Percentiles rank a stretch among this genome's conserved stretches.
These are phyloP conservation scores for Chalaropsis ovoidea DNA, from an alignment of 2,329 filamentous ascomycete species.

Conservation along the genomic window DNA sequence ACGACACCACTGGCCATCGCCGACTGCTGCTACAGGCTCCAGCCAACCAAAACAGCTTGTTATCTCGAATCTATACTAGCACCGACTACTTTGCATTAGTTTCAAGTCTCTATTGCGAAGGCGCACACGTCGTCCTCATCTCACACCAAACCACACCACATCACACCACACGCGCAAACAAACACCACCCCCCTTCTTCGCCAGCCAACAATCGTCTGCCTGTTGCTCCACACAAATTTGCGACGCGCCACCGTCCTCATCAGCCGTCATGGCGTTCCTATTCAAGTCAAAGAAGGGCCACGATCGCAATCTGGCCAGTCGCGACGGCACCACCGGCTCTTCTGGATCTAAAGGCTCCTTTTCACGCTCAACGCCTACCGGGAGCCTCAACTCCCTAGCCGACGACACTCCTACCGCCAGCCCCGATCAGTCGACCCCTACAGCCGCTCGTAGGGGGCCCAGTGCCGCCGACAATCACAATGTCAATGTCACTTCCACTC, in stretches of 20 bases:
- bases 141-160: background rate
- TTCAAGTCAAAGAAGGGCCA: slow-evolving; percentile 75
- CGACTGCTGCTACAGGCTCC: background rate
- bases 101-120: background rate
- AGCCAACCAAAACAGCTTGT: background rate
- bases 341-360: slow-evolving; percentile 37
- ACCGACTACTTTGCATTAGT: background rate
- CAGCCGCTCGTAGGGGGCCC: slow-evolving; percentile 40
- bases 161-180: slow-evolving; percentile 8
- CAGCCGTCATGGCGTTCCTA: slow-evolving; percentile 58
- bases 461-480: slow-evolving; percentile 29
- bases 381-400: slow-evolving; percentile 64
- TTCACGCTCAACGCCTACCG: slow-evolving; percentile 61
- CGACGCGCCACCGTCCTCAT: slow-evolving; percentile 13
- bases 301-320: slow-evolving; percentile 48
- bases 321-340: slow-evolving; percentile 34
- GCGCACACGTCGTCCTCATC: background rate
- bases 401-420: slow-evolving; percentile 48
- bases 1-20: background rate
- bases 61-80: background rate
- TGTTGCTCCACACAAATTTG: background rate
- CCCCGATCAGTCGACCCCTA: slow-evolving; percentile 44
- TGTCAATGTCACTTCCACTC: slow-evolving; percentile 5
- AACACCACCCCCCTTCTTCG: background rate
- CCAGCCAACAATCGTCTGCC: background rate